Base-by-base conservation (phyloP, 768 basidiomycete genomes). In the Lentinula lateritia region DNA sequence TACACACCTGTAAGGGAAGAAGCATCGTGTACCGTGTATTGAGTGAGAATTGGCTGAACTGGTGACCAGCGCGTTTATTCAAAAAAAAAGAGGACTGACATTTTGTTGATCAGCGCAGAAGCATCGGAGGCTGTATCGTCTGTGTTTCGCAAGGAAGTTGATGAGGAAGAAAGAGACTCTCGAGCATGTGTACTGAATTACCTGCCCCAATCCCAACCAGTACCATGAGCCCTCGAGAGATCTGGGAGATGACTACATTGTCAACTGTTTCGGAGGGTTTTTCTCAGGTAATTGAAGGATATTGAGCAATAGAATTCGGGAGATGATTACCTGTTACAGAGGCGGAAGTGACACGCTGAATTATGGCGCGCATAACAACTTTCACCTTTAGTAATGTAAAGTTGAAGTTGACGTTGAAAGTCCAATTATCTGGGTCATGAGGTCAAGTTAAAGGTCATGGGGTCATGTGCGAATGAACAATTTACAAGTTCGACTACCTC, bases 191-290 rank as follows among this genome's bases (percentile, higher is more conserved):
- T 46, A 10, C 57, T 53, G 45, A 41, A 5, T 50, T 77, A 90
- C 92, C 91, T 75, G 79, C 78, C 46, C 90, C 92, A 65, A 98
- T 91, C 32, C 95, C 95, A 38, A 98, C 85, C 15, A 98, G 83
- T 18, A 95, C 90, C 83, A 98, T 88, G 35, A 98, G 76, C 1
- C 95, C 95, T 65, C 82, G 80, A 16, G 88, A 87, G 63, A 98
- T 96, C 41, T 83, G 81, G 3, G 94, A 93, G 63, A 98, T 85
- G 36, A 86, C 78, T 67, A 90, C 79, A 50, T 81, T 83, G 65
- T 95, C 87, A 60, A 97, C 95, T 96, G 73, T 9, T 42, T 39
- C 9, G 50, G n/a, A 13, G 42, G 36, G 35, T 20, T 34, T 12
- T 23, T 15, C 13, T 32, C 12, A 32, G 35, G 50, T 39, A n/a